Evolutionary conservation across 441 rosid species (phyloP), one percentile per base, ranked within the genome.

Genomic region (Gossypium gossypioides): DNA sequence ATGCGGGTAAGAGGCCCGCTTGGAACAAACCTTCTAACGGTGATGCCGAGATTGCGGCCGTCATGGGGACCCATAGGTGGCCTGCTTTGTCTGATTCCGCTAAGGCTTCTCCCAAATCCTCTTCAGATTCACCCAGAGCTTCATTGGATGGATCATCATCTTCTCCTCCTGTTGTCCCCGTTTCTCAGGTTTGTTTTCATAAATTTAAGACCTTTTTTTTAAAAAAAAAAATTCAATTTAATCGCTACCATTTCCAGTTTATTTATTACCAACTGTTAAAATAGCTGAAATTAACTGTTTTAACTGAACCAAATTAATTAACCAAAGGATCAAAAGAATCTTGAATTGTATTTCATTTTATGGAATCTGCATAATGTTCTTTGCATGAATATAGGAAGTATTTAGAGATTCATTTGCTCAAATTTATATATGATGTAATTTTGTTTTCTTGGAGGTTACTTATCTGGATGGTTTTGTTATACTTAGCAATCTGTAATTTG

Each of bases 21-120:
- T 90, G 97, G 97, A 90, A 80, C 57, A 83, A 74, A 80, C 97
- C 94, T 3, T 85, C 89, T 9, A 87, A 87, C 77, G 91, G 89
- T 3, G 80, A 83, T 6, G 34, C 55, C 56, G 96, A 87, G 74
- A 63, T 72, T 2, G 92, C 79, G 40, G 75, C 89, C 16, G 89
- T 91, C 19, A 94, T 94, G 92, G 99, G 85, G 74, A 88, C 93
- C 56, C 84, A 79, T 25, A 79, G 86, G 0, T 94, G 99, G 99
- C 97, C 99, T 16, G 87, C 96, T 62, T 83, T 94, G 56, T 78
- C 91, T 2, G 96, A 89, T 79, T 78, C 97, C 7, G 85, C 89
- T 57, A 85, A 86, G 82, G 79, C 75, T 81, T 74, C 88, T 25
- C 76, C 87, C 6, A 85, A 85, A 72, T 81, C 79, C 6, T 77